Base-by-base conservation (phyloP, 306 rosid species). In the Gastrolobium bilobum region DNA sequence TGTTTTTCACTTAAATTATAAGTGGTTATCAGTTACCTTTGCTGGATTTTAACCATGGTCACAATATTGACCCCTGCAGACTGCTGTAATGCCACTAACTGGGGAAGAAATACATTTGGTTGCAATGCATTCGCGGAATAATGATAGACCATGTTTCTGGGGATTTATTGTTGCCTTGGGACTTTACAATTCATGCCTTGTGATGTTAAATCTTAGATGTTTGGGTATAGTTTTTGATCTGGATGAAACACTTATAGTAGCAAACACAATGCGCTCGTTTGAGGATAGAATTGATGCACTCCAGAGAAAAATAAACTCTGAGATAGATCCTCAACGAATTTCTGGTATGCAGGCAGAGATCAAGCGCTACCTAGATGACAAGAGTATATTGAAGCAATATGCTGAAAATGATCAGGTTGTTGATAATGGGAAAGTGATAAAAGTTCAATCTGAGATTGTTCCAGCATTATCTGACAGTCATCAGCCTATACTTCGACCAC, bases 141-240 rank as follows among this genome's bases (percentile, higher is more conserved):
- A 79, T 71, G 94, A 89, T 15, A 86, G 83, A 75, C 92, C 94
- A 26, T 91, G 96, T 79, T 96, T 96, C 81, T 96, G 99, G 99
- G 99, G 94, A 71, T 96, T 93, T 86, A 79, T 14, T 46, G 96
- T 91, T 81, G 85, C 92, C 37, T 57, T 84, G 11, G 99, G 98
- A 52, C 91, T 96, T 63, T 96, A 93, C 63, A 77, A 87, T 87
- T 96, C 96, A 14, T 96, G 97, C 81, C 96, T 96, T 35, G 88
- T 83, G 85, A 90, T 93, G 99, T 81, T 96, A 79, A 93, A 96
- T 85, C 98, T 93, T 72, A 90, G 99, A 89, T 96, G 99, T 84
- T 90, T 96, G 85, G 98, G 97, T 68, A 96, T 96, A 83, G 99
- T 96, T 71, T 96, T 96, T 83, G 99, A 96, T 90, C 93, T 96